Evolutionary conservation across 352 stramenopile genomes (phyloP).

Genomic region (Blastocystis sp.): DNA sequence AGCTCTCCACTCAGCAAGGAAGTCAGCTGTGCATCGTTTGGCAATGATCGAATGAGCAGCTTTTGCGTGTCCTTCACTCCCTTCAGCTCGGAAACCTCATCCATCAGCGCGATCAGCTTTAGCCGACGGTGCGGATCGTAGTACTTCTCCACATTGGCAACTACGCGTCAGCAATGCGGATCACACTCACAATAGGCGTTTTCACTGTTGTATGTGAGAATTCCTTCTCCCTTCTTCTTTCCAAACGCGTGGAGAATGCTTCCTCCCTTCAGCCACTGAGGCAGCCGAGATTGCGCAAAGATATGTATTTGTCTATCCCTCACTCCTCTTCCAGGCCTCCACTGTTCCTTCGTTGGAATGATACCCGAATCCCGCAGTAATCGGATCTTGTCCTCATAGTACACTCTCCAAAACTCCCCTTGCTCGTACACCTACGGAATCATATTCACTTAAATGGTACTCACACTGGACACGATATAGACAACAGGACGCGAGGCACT

Average conservation of each 20-base stretch:
- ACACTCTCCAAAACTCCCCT: conserved; percentile 37
- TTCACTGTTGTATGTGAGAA: neutral
- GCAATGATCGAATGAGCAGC: conserved; percentile 5
- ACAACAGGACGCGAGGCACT: neutral
- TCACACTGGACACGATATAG: conserved; percentile 27
- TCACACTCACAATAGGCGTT: neutral
- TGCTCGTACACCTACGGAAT: conserved; percentile 54
- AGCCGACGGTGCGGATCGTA: conserved; percentile 38
- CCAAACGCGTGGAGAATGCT: neutral
- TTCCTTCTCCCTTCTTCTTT: neutral
- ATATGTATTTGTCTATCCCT: conserved; percentile 19
- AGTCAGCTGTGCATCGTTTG: neutral
- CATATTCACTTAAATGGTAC: too few species aligned
- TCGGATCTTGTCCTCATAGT: conserved; percentile 30
- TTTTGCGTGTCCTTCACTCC: neutral
- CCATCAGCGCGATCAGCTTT: conserved; percentile 12
- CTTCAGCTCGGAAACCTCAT: neutral
- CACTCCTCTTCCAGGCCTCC: neutral
- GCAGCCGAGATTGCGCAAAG: conserved; percentile 37
- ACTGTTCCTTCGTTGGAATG: conserved; percentile 42
- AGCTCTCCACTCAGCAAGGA: conserved; percentile 9
- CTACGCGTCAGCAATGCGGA: neutral
- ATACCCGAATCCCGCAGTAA: conserved; percentile 25
- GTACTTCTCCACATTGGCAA: conserved; percentile 16
- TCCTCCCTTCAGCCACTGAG: conserved; percentile 34